Conservation (phyloP, 345 rosid genomes). For the Angophora floribunda region DNA sequence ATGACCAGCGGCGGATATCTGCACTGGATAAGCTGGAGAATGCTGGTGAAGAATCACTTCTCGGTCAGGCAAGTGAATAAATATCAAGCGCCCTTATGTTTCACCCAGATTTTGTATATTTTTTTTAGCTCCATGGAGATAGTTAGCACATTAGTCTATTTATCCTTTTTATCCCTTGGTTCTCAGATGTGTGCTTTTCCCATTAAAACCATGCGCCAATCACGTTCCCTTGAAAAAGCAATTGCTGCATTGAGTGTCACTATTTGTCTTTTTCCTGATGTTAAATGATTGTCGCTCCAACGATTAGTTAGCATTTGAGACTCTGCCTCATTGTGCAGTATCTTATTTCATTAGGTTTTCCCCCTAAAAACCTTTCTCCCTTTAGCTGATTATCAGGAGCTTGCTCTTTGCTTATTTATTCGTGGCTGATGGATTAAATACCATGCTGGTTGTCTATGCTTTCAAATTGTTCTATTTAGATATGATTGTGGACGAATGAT, state of each 20-base stretch:
- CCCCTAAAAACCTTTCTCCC: not conserved
- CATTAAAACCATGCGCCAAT: not conserved
- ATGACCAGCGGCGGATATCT: slow-evolving; percentile 44
- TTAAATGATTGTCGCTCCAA: not conserved
- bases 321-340: not conserved
- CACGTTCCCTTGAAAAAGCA: not conserved
- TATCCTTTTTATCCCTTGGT: not conserved
- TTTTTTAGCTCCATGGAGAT: not conserved
- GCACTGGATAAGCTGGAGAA: slow-evolving; percentile 71
- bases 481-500: not conserved
- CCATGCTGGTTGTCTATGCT: not conserved
- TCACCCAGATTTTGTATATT: not conserved
- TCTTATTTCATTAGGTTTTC: not conserved
- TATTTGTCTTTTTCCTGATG: not conserved
- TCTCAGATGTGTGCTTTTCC: not conserved
- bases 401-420: not conserved
- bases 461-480: not conserved
- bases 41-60: slow-evolving; percentile 74
- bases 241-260: not conserved
- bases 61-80: slow-evolving; percentile 73
- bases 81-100: not conserved
- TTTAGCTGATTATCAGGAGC: not conserved
- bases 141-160: not conserved
- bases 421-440: not conserved
- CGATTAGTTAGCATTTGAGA: not conserved